Evolutionary conservation across 1,284 basidiomycete genomes (phyloP).

Genomic region (Marasmius oreades): DNA sequence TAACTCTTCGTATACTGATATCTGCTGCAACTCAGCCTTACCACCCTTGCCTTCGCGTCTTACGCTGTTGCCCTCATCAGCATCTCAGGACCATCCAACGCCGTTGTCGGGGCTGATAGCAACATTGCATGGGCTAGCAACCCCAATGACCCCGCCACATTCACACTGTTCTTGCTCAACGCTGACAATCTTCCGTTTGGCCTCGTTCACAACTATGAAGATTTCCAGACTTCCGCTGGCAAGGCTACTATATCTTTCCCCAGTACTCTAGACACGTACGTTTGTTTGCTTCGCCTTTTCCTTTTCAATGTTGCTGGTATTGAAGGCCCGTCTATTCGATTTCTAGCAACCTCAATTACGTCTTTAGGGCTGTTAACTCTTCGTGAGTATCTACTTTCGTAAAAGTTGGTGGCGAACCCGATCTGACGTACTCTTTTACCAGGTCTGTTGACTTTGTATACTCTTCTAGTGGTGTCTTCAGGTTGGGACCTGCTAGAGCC

Average conservation of each 20-base stretch:
- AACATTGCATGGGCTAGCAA: constrained; percentile 11
- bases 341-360: constrained; percentile 3
- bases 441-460: background rate
- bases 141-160: constrained; percentile 5
- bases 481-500: background rate
- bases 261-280: constrained; percentile 5
- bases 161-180: constrained; percentile 12
- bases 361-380: constrained; percentile 11
- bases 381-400: background rate
- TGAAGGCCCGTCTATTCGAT: too few species aligned
- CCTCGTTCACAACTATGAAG: constrained; percentile 9
- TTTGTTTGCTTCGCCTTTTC: background rate
- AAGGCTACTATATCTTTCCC: constrained; percentile 2
- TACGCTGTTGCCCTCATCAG: background rate
- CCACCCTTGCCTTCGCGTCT: background rate
- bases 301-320: too few species aligned
- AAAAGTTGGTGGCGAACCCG: background rate
- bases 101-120: constrained; percentile 5
- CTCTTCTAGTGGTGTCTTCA: background rate
- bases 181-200: constrained; percentile 9
- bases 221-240: constrained; percentile 8
- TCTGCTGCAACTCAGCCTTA: background rate
- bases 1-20: background rate
- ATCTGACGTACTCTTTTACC: background rate
- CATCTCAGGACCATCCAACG: constrained; percentile 1